Conservation (phyloP, 2,329 filamentous ascomycete genomes). For the Fonsecaea monophora region DNA sequence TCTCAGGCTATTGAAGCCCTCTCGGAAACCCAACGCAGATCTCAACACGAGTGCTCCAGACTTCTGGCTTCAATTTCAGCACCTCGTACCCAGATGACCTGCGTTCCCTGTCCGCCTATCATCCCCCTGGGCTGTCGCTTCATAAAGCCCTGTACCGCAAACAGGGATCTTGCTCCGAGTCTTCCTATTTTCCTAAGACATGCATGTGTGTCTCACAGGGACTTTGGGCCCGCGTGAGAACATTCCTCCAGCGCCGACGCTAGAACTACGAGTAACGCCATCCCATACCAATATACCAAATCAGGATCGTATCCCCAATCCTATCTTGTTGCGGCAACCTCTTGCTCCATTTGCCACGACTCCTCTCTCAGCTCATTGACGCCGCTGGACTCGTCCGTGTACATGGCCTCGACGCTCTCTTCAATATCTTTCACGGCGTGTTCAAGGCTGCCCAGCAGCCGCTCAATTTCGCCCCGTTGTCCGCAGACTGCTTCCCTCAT, state of each 20-base stretch:
- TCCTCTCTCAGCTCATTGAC: slow-evolving; percentile 49
- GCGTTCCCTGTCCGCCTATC: neutral
- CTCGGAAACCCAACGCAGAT: slow-evolving; percentile 3
- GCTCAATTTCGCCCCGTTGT: slow-evolving; percentile 65
- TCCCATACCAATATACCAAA: slow-evolving; percentile 10
- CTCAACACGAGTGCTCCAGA: neutral
- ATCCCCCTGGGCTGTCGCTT: neutral
- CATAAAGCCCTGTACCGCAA: slow-evolving; percentile 8
- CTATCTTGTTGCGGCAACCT: slow-evolving; percentile 44
- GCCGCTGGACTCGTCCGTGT: slow-evolving; percentile 42
- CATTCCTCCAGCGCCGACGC: slow-evolving; percentile 32
- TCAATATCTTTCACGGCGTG: slow-evolving; percentile 64
- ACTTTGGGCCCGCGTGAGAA: neutral
- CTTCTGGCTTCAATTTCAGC: slow-evolving; percentile 1
- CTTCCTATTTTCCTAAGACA: slow-evolving; percentile 1
- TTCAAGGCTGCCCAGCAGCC: slow-evolving; percentile 62
- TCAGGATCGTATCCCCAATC: neutral
- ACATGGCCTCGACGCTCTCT: slow-evolving; percentile 53
- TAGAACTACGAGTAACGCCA: slow-evolving; percentile 21
- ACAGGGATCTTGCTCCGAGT: neutral
- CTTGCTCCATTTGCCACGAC: slow-evolving; percentile 53
- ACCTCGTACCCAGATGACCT: neutral
- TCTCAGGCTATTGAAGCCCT: neutral
- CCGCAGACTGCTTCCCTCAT: slow-evolving; percentile 59
- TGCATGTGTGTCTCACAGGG: neutral